phyloP scores from a whole-genome alignment of 768 basidiomycete species.

The Lyophyllum semitale region DNA sequence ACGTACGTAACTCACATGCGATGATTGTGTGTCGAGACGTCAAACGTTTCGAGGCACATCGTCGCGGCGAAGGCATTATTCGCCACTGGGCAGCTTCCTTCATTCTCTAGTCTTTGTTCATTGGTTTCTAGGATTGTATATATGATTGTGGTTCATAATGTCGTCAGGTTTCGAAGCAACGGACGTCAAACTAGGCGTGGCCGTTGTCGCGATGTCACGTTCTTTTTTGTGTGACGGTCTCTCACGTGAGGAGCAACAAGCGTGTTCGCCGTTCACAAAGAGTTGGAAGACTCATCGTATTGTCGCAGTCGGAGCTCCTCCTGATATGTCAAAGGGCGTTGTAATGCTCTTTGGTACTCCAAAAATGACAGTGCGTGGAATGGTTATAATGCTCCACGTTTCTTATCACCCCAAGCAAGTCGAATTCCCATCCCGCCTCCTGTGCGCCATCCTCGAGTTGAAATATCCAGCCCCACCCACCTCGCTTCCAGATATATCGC shows the following conservation, averaged over 20 bases:
- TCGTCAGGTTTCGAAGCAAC: constrained; percentile 1
- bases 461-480: not conserved
- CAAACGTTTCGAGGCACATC: constrained; percentile 57
- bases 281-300: not conserved
- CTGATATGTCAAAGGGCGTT: not conserved
- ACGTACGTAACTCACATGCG: constrained; percentile 67
- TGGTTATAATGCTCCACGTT: not conserved
- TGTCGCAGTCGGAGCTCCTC: not conserved
- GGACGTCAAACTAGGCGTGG: not conserved
- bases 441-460: not conserved
- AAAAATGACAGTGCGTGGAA: not conserved
- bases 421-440: not conserved
- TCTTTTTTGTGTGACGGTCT: not conserved
- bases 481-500: not conserved
- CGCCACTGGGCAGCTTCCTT: constrained; percentile 74
- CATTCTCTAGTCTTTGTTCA: constrained; percentile 23
- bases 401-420: not conserved
- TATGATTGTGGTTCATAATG: not conserved
- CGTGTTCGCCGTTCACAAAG: not conserved
- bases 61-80: constrained; percentile 63
- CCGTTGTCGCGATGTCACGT: not conserved
- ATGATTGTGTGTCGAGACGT: constrained; percentile 72
- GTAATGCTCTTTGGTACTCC: not conserved
- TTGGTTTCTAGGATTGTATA: not conserved
- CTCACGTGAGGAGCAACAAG: not conserved